Evolutionary conservation across 257 asterid species (phyloP).

Genomic region (Solanum medicagineum): DNA sequence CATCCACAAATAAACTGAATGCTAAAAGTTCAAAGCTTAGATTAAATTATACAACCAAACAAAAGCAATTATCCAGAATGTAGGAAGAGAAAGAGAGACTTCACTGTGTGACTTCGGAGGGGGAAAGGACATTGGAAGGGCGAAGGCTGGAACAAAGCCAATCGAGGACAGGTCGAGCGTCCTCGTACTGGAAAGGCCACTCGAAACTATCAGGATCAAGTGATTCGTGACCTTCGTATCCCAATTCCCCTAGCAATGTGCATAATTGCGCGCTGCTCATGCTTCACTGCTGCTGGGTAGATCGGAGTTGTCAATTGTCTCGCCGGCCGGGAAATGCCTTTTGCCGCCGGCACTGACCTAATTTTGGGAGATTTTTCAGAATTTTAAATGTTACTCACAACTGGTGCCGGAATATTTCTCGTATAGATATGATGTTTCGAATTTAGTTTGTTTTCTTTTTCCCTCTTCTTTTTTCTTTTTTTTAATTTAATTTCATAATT

Average conservation of each 20-base stretch:
- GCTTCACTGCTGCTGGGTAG: neutral
- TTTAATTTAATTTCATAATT: neutral
- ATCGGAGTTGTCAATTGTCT: neutral
- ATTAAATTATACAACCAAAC: neutral
- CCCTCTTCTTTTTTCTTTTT: neutral
- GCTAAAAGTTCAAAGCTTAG: neutral
- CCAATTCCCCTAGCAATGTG: conserved; percentile 70
- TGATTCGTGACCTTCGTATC: conserved; percentile 61
- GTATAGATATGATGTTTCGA: neutral
- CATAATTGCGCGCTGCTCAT: conserved; percentile 76
- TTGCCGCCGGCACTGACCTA: conserved; percentile 43
- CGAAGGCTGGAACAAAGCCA: conserved; percentile 98
- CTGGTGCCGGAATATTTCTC: neutral
- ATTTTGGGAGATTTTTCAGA: conserved; percentile 1
- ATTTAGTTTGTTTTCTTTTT: neutral
- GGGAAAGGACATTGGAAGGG: conserved; percentile 83
- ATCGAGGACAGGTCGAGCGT: conserved; percentile 87
- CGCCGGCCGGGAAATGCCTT: neutral
- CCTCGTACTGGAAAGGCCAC: conserved; percentile 99
- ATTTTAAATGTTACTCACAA: neutral
- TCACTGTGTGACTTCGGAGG: conserved; percentile 79
- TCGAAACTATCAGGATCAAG: conserved; percentile 92
- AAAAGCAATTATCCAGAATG: neutral
- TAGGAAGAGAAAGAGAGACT: neutral
- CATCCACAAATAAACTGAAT: neutral